Base-by-base conservation (phyloP, 306 rosid species). In the Luffa aegyptiaca region DNA sequence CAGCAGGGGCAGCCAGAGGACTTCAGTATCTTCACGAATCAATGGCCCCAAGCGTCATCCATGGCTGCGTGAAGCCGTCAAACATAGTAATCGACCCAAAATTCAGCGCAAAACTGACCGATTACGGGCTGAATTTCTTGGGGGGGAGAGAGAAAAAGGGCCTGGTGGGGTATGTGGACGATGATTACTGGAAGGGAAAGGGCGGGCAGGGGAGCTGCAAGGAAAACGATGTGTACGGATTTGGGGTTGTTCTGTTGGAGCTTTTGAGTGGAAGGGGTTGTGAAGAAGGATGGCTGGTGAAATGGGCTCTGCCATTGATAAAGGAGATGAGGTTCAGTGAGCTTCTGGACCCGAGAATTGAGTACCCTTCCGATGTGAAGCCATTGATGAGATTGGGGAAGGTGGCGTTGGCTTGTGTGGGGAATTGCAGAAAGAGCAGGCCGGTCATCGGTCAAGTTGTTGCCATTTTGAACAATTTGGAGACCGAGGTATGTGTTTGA, bases 231-330 rank as follows among this genome's bases (percentile, higher is more conserved):
- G 88, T 95, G 45, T 92, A 89, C 78, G 97, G 97, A 3, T 89
- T 91, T 81, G 98, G 98, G 37, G 90, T 95, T 64, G 87, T 95
- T 18, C 48, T 92, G 65, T 86, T 95, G 79, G 97, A 95, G 89
- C 64, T 95, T 79, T 77, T 95, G 82, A 95, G 92, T 81, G 98
- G 98, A 46, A 91, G 93, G 80, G 76, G 77, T 8, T 88, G 93
- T 76, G 93, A 91, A 55, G 90, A 86, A 72, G 96, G 96, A 3
- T 71, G 78, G 52, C 59, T 94, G 20, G 90, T 82, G 26, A 91
- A 88, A 17, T 92, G 97, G 98, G 92, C 90, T 16, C 76, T 88
- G 93, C 97, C 97, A 79, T 84, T 95, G 92, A 92, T 95, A 0
- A 92, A 86, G 70, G 92, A 84, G 45, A 84, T 41, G 82, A 91